A percentile compares a stretch with the other conserved stretches of the same genome.
phyloP scores from a whole-genome alignment of 768 basidiomycete genomes.

The Boletus rubroflammeus region DNA sequence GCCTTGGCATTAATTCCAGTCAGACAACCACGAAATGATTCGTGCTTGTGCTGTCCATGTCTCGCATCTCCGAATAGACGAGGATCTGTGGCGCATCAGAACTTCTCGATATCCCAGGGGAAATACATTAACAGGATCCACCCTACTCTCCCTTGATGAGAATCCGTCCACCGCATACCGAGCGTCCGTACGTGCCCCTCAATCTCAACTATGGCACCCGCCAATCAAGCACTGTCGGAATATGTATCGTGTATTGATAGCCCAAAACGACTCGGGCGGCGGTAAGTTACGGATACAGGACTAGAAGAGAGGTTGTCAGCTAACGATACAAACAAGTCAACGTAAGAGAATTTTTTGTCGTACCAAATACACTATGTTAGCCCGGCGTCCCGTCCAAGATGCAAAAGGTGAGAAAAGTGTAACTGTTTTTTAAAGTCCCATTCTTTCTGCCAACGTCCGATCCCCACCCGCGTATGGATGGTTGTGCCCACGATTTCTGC shows the following conservation, averaged over 20 bases:
- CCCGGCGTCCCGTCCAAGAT: slow-evolving; percentile 22
- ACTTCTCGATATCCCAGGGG: not conserved
- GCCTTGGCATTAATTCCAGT: not conserved
- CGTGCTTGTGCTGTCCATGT: not conserved
- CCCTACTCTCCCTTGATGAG: not conserved
- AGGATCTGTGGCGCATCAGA: slow-evolving; percentile 8
- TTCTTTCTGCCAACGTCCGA: slow-evolving; percentile 82
- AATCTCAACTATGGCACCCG: not conserved
- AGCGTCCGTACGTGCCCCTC: not conserved
- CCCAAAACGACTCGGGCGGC: slow-evolving; percentile 18
- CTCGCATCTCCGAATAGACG: not conserved
- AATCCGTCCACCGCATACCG: not conserved
- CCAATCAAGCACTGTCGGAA: not conserved
- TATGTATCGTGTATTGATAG: slow-evolving; percentile 22
- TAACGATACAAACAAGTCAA: slow-evolving; percentile 24
- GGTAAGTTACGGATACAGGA: slow-evolving; percentile 35
- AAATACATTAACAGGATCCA: not conserved
- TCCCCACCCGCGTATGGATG: slow-evolving; percentile 41
- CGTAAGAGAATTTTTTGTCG: slow-evolving; percentile 13
- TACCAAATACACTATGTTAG: slow-evolving; percentile 38
- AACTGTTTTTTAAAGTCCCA: slow-evolving; percentile 59
- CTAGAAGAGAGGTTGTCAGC: slow-evolving; percentile 29
- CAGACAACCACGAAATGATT: not conserved
- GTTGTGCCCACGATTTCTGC: slow-evolving; percentile 38
- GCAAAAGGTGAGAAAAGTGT: slow-evolving; percentile 15